Evolutionary conservation across 768 basidiomycete species (phyloP).

Genomic region (Holtermannia corniformis): DNA sequence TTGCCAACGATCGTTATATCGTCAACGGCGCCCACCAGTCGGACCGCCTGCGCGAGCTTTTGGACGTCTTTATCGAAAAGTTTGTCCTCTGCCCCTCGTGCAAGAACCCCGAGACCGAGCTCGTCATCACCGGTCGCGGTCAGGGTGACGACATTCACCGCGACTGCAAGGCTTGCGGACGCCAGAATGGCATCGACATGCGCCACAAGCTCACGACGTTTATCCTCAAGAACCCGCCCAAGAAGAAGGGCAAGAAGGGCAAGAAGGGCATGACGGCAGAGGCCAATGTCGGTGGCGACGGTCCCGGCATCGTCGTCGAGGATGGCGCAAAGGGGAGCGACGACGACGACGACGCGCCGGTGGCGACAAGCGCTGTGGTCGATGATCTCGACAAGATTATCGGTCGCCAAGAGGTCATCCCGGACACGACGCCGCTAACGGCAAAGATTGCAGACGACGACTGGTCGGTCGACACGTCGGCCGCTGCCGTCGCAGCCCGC

Average conservation of each 20-base stretch:
- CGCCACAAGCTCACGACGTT: conserved; percentile 92
- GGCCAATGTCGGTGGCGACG: conserved; percentile 39
- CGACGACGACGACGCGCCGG: conserved; percentile 25
- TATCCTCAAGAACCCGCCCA: conserved; percentile 95
- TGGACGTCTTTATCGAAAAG: conserved; percentile 96
- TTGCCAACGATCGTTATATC: conserved; percentile 94
- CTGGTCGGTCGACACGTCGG: conserved; percentile 87
- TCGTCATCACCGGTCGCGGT: conserved; percentile 57
- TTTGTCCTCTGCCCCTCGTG: conserved; percentile 94
- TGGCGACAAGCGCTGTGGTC: conserved; percentile 1
- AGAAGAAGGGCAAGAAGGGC: conserved; percentile 53
- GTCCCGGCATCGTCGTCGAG: conserved; percentile 43
- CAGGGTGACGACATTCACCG: conserved; percentile 82
- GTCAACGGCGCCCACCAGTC: conserved; percentile 96
- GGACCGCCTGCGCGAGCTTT: conserved; percentile 80
- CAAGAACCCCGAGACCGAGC: conserved; percentile 98
- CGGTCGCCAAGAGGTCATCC: conserved; percentile 77
- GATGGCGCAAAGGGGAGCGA: conserved; percentile 32
- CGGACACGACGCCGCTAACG: conserved; percentile 56
- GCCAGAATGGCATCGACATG: conserved; percentile 86
- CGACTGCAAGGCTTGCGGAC: conserved; percentile 98
- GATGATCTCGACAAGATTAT: conserved; percentile 60
- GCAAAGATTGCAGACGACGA: conserved; percentile 51
- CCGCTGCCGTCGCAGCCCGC: conserved; percentile 77
- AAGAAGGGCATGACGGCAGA: conserved; percentile 45